These are phyloP conservation scores for Thraustochytrium striatum DNA, from an alignment of 352 stramenopile species.

Conservation along the genomic window DNA sequence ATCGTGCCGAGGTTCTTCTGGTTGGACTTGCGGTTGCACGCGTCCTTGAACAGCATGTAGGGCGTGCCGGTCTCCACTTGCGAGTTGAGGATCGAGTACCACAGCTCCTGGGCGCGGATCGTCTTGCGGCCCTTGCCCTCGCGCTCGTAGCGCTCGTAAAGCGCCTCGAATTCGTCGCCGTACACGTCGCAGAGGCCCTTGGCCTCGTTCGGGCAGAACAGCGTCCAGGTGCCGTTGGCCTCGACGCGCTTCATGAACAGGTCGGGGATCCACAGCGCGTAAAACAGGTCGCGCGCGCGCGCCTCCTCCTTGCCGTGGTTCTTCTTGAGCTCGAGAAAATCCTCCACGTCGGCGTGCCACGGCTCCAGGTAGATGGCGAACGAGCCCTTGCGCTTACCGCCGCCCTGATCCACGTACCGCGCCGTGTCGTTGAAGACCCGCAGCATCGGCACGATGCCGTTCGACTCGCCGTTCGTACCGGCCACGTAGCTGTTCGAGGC, in stretches of 20 bases:
- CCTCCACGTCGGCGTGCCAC: slow-evolving; percentile 97
- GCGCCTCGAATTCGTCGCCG: slow-evolving; percentile 87
- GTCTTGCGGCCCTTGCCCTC: slow-evolving; percentile 88
- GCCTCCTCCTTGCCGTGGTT: slow-evolving; percentile 98
- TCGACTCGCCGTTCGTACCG: slow-evolving; percentile 95
- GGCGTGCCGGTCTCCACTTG: slow-evolving; percentile 99
- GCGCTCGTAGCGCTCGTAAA: slow-evolving; percentile 92
- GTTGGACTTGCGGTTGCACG: slow-evolving; percentile 97
- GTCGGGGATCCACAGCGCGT: slow-evolving; percentile 97
- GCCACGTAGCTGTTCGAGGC: slow-evolving; percentile 94
- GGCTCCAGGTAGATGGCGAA: slow-evolving; percentile 99
- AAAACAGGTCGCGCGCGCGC: slow-evolving; percentile 95
- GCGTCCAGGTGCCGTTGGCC: slow-evolving; percentile 87
- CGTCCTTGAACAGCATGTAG: slow-evolving; percentile 99
- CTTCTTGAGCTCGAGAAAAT: slow-evolving; percentile 96
- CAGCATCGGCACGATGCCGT: slow-evolving; percentile 99
- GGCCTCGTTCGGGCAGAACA: slow-evolving; percentile 98
- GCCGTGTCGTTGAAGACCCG: slow-evolving; percentile 99
- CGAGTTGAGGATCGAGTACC: slow-evolving; percentile 95
- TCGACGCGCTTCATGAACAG: slow-evolving; percentile 99
- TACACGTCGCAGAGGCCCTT: slow-evolving; percentile 84
- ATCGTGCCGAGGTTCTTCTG: slow-evolving; percentile 99
- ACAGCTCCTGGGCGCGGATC: slow-evolving; percentile 95
- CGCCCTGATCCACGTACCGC: slow-evolving; percentile 97
- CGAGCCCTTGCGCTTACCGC: slow-evolving; percentile 93